Conservation (phyloP, 176 grass and related monocot species). For the Juncus inflexus region DNA sequence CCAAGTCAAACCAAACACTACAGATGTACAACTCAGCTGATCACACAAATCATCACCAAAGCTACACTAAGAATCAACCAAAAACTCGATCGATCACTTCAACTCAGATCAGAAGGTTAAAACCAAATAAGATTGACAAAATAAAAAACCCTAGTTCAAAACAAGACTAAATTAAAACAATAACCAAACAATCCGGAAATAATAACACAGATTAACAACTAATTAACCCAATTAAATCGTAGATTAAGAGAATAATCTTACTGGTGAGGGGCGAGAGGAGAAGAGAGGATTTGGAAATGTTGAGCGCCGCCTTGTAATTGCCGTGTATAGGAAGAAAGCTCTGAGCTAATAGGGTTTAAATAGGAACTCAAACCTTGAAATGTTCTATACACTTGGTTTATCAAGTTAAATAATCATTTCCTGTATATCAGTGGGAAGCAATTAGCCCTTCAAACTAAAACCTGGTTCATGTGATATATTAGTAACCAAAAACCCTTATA, state of each 20-base stretch:
- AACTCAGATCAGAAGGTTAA: neutral
- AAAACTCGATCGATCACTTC: neutral
- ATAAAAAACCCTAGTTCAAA: constrained; percentile 5
- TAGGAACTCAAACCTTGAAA: neutral
- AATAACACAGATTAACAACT: constrained; percentile 1
- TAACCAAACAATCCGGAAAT: neutral
- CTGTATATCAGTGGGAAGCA: neutral
- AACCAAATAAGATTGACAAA: neutral
- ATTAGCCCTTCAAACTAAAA: neutral
- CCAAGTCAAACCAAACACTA: constrained; percentile 6
- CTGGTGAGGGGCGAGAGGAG: constrained; percentile 20
- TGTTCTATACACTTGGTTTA: neutral
- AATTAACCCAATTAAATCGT: neutral
- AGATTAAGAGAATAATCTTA: neutral
- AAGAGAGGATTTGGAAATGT: constrained; percentile 20
- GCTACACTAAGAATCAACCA: neutral
- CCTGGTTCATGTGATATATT: constrained; percentile 4
- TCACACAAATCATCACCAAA: constrained; percentile 7
- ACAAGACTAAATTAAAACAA: neutral
- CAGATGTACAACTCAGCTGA: neutral
- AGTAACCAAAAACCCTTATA: too few species aligned
- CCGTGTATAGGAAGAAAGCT: constrained; percentile 11
- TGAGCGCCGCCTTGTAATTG: constrained; percentile 31
- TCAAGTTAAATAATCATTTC: neutral
- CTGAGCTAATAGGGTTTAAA: neutral